A percentile compares a stretch with the other conserved stretches of the same genome.
These are phyloP conservation scores for Crithidia expoeki DNA, from an alignment of 208 protist species.

Conservation along the genomic window DNA sequence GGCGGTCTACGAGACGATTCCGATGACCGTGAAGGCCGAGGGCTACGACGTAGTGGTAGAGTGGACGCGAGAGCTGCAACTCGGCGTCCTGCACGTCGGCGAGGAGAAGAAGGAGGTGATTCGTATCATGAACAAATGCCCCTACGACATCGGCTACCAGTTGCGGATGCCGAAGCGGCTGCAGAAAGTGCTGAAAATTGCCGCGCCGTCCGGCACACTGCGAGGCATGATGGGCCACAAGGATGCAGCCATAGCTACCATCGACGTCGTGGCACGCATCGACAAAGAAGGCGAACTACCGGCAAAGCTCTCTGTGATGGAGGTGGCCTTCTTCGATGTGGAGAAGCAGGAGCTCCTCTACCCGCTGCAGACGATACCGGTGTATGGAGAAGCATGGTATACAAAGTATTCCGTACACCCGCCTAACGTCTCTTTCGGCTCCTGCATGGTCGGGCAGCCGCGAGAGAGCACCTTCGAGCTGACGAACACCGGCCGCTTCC, in stretches of 20 bases:
- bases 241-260: conserved; percentile 79
- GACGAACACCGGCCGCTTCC: conserved; percentile 88
- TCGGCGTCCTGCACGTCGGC: conserved; percentile 90
- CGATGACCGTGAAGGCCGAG: conserved; percentile 87
- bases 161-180: conserved; percentile 79
- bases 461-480: conserved; percentile 89
- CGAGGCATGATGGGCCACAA: conserved; percentile 87
- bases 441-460: conserved; percentile 86
- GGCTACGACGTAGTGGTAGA: conserved; percentile 93
- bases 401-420: conserved; percentile 91
- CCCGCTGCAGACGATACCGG: conserved; percentile 74
- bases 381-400: conserved; percentile 91
- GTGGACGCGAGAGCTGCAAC: conserved; percentile 91
- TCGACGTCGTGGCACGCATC: conserved; percentile 80
- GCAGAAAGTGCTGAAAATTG: conserved; percentile 69
- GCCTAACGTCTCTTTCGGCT: conserved; percentile 94
- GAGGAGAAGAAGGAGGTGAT: conserved; percentile 79
- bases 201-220: conserved; percentile 62
- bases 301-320: conserved; percentile 69
- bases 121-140: conserved; percentile 92
- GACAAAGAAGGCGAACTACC: conserved; percentile 84
- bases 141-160: conserved; percentile 93
- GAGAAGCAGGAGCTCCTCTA: conserved; percentile 83
- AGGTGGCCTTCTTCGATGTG: conserved; percentile 88
- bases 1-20: conserved; percentile 67